These are phyloP conservation scores for Leishmania gerbilli DNA, from an alignment of 208 protist species.

Conservation along the genomic window DNA sequence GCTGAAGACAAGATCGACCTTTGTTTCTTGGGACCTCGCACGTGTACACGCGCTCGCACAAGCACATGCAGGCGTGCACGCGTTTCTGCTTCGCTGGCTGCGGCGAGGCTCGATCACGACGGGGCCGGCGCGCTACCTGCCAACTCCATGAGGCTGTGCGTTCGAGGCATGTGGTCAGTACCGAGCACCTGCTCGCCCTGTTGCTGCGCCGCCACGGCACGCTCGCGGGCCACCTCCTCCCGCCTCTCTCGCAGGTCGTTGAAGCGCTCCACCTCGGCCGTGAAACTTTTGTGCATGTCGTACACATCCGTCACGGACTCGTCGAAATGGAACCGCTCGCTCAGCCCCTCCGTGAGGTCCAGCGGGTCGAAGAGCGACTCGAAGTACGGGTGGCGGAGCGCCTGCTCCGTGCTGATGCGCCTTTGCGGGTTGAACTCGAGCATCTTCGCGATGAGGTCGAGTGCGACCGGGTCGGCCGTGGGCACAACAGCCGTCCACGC, in stretches of 20 bases:
- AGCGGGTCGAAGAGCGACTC: constrained; percentile 75
- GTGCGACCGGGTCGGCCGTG: constrained; percentile 59
- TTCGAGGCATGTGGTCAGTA: constrained; percentile 75
- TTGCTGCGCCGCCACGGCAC: constrained; percentile 34
- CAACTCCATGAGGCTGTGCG: constrained; percentile 85
- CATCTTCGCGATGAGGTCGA: constrained; percentile 82
- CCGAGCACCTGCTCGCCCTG: constrained; percentile 52
- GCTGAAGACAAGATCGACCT: not conserved
- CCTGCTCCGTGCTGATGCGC: constrained; percentile 82
- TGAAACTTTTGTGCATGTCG: constrained; percentile 78
- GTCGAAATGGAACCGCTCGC: constrained; percentile 84
- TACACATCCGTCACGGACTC: constrained; percentile 67
- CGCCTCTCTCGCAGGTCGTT: constrained; percentile 59
- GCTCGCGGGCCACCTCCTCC: constrained; percentile 53
- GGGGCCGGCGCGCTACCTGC: constrained; percentile 42
- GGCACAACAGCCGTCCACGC: constrained; percentile 73
- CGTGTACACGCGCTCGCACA: not conserved
- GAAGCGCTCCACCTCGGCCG: constrained; percentile 72
- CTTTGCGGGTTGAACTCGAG: constrained; percentile 87
- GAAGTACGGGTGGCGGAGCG: constrained; percentile 92
- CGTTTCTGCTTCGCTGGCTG: not conserved
- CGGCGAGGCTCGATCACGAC: not conserved
- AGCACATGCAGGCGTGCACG: not conserved
- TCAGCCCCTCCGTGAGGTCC: constrained; percentile 74
- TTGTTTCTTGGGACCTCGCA: not conserved